phyloP scores from a whole-genome alignment of 1,284 basidiomycete genomes.

The Sporisorium iseilematis-ciliati region DNA sequence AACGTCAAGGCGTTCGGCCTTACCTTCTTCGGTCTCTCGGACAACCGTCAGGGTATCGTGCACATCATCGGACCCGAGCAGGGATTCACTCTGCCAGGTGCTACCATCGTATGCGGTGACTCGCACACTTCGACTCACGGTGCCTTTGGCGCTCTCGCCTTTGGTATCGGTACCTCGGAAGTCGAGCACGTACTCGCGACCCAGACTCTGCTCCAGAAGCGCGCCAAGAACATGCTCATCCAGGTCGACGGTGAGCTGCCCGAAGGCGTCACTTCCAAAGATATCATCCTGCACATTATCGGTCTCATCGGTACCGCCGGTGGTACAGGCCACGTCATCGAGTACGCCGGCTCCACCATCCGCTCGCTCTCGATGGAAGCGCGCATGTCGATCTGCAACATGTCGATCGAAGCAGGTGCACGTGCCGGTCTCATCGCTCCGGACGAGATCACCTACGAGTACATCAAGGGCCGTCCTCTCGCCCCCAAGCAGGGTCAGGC shows the following conservation, averaged over 20 bases:
- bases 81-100: slow-evolving; percentile 67
- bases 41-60: slow-evolving; percentile 68
- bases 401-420: slow-evolving; percentile 69
- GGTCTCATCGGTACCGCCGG: slow-evolving; percentile 69
- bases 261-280: slow-evolving; percentile 68
- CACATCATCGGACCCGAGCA: slow-evolving; percentile 69
- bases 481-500: slow-evolving; percentile 62
- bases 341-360: slow-evolving; percentile 67
- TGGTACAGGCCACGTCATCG: slow-evolving; percentile 67
- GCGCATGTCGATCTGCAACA: slow-evolving; percentile 69
- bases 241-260: slow-evolving; percentile 66
- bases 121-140: slow-evolving; percentile 69
- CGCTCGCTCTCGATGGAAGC: slow-evolving; percentile 66
- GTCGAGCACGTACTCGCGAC: slow-evolving; percentile 69
- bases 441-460: slow-evolving; percentile 67
- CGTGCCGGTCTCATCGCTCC: slow-evolving; percentile 69
- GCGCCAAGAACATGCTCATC: slow-evolving; percentile 68
- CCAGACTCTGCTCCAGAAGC: slow-evolving; percentile 68
- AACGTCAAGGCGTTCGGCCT: slow-evolving; percentile 68
- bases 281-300: slow-evolving; percentile 68
- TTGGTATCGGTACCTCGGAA: slow-evolving; percentile 69
- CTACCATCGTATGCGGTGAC: slow-evolving; percentile 69
- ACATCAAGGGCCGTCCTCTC: slow-evolving; percentile 66
- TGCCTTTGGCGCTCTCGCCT: slow-evolving; percentile 68
- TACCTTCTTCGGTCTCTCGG: slow-evolving; percentile 68